Conservation (phyloP, 495 filamentous ascomycete species). For the Platismatia glauca region DNA sequence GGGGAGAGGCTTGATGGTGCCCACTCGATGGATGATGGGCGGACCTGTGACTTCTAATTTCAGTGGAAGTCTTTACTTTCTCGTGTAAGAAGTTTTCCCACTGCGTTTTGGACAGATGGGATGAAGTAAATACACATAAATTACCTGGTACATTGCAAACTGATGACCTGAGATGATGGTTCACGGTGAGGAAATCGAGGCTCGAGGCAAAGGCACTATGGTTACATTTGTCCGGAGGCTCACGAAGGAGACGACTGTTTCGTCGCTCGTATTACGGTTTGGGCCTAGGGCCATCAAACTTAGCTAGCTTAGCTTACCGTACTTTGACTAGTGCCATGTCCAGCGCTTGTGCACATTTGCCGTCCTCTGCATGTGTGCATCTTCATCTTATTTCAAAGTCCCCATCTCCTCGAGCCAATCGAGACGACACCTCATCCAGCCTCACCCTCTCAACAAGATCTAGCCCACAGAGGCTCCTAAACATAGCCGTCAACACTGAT, state of each 20-base stretch:
- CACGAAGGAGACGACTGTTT: no score
- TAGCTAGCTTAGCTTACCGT: no score
- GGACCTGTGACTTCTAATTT: background rate
- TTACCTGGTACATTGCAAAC: no score
- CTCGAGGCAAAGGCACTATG: no score
- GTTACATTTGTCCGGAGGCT: no score
- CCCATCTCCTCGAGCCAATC: background rate
- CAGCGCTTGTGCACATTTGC: background rate
- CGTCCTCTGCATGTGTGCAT: background rate
- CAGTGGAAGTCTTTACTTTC: background rate
- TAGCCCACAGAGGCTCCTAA: background rate
- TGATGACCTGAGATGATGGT: background rate
- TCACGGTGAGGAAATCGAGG: background rate
- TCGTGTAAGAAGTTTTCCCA: background rate
- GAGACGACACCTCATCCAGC: background rate
- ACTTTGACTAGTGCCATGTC: background rate
- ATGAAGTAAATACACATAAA: background rate
- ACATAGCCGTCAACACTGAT: background rate
- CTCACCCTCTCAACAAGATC: background rate
- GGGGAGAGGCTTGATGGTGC: background rate
- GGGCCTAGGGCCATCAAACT: no score
- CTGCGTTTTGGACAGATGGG: background rate
- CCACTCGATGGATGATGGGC: background rate
- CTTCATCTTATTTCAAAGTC: background rate
- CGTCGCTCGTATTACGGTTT: no score